A percentile compares a stretch with the other conserved stretches of the same genome.
Conservation (phyloP, 352 stramenopile species). For the Phytophthora pluvialis region DNA sequence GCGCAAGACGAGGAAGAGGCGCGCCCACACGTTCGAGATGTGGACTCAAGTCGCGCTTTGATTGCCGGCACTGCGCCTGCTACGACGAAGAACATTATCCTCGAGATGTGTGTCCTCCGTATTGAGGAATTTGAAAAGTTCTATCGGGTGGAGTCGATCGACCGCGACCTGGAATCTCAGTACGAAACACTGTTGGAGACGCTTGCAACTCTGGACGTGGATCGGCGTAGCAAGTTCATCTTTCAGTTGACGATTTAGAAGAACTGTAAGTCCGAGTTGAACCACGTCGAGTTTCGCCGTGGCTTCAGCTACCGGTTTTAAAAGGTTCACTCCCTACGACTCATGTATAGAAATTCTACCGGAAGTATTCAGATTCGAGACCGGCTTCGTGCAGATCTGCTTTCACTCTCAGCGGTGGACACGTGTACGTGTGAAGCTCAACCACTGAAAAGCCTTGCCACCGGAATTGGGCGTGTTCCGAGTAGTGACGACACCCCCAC, state of each 20-base stretch:
- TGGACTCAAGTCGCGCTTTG: not conserved
- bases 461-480: too few relatives aligned
- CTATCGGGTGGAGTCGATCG: slow-evolving; percentile 10
- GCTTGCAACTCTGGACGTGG: not conserved
- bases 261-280: slow-evolving; percentile 6
- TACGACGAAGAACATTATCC: not conserved
- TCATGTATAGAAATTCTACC: slow-evolving; percentile 1
- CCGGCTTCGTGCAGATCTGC: not conserved
- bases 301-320: slow-evolving; percentile 15
- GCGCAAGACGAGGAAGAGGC: slow-evolving; percentile 14
- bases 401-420: not conserved
- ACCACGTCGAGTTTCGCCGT: not conserved
- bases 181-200: not conserved
- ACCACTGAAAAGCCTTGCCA: too few relatives aligned
- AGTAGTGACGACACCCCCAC: too few relatives aligned
- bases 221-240: slow-evolving; percentile 3
- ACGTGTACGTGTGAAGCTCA: too few relatives aligned
- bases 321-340: slow-evolving; percentile 12
- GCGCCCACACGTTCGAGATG: not conserved
- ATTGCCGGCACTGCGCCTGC: not conserved
- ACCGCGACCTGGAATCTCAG: not conserved
- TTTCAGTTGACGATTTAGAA: slow-evolving; percentile 19
- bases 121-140: slow-evolving; percentile 10
- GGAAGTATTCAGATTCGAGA: slow-evolving; percentile 13
- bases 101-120: slow-evolving; percentile 12